Percentiles rank a stretch among this genome's conserved stretches.
Evolutionary conservation across 371 early-diverging fungal species (phyloP).

Genomic region (Syncephalis plumigaleata): DNA sequence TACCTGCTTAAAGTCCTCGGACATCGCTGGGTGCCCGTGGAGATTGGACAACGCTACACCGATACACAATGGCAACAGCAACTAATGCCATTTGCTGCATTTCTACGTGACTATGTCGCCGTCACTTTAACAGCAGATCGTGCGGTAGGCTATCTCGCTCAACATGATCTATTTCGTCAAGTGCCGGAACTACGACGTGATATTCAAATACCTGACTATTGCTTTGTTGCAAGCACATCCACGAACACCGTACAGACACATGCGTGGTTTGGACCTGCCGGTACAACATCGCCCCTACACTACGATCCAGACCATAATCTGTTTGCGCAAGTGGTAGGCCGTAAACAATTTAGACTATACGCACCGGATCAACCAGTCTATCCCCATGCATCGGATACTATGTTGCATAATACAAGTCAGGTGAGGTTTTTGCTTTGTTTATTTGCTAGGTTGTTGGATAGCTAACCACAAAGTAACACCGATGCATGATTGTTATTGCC

Average conservation of each 20-base stretch:
- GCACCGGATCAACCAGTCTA: slow-evolving; percentile 30
- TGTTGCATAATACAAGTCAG: slow-evolving; percentile 59
- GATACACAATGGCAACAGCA: slow-evolving; percentile 62
- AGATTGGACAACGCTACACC: slow-evolving; percentile 62
- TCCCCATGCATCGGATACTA: slow-evolving; percentile 3
- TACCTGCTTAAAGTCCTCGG: slow-evolving; percentile 39
- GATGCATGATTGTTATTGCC: not conserved
- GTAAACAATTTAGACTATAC: slow-evolving; percentile 60
- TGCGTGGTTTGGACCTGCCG: slow-evolving; percentile 80
- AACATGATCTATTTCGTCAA: slow-evolving; percentile 72
- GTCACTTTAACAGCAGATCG: not conserved
- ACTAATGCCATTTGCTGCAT: slow-evolving; percentile 56
- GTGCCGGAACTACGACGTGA: slow-evolving; percentile 54
- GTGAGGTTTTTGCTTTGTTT: slow-evolving; percentile 12
- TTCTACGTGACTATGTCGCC: slow-evolving; percentile 29
- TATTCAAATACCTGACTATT: slow-evolving; percentile 64
- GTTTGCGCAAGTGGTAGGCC: slow-evolving; percentile 74
- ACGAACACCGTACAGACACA: slow-evolving; percentile 27
- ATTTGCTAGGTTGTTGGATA: not conserved
- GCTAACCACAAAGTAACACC: no score
- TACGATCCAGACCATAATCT: slow-evolving; percentile 73
- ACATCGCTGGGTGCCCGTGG: slow-evolving; percentile 73
- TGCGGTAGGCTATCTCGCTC: slow-evolving; percentile 61
- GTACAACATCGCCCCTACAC: slow-evolving; percentile 78
- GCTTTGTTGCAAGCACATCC: slow-evolving; percentile 19